phyloP scores from a whole-genome alignment of 352 stramenopile species.

The Phytophthora colocasiae region DNA sequence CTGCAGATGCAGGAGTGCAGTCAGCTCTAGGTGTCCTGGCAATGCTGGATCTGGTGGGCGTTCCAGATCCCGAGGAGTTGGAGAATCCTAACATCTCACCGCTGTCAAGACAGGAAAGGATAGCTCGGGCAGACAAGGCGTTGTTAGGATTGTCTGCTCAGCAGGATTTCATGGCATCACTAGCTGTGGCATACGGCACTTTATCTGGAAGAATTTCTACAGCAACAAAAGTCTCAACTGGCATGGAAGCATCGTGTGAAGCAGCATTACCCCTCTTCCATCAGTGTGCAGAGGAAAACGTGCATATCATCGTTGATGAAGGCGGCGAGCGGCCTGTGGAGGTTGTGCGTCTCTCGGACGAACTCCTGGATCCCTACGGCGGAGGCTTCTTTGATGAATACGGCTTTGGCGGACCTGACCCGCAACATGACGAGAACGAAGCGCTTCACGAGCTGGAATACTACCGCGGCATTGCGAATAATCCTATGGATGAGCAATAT shows the following conservation, averaged over 20 bases:
- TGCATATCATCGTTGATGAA: constrained; percentile 57
- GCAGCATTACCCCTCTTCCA: constrained; percentile 59
- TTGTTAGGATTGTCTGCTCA: constrained; percentile 40
- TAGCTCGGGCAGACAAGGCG: constrained; percentile 39
- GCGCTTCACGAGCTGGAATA: constrained; percentile 68
- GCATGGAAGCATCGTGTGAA: constrained; percentile 37
- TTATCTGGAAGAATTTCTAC: constrained; percentile 43
- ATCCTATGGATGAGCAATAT: constrained; percentile 69
- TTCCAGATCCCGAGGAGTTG: constrained; percentile 34
- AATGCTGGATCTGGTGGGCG: constrained; percentile 67
- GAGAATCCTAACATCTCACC: constrained; percentile 14
- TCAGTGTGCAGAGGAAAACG: constrained; percentile 62
- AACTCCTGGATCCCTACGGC: constrained; percentile 33
- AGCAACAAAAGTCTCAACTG: neutral
- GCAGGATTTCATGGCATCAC: constrained; percentile 61
- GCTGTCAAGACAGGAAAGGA: constrained; percentile 34
- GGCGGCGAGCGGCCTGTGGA: constrained; percentile 51
- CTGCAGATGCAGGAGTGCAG: constrained; percentile 50
- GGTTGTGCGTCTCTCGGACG: constrained; percentile 58
- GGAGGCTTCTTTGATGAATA: constrained; percentile 32
- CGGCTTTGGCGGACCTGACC: constrained; percentile 21
- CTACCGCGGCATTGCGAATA: constrained; percentile 63
- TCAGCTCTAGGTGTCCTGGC: constrained; percentile 51
- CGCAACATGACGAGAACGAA: constrained; percentile 45
- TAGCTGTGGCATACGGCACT: constrained; percentile 66